phyloP scores from a whole-genome alignment of 1,139 yeast species.

The Geotrichum carabidarum region DNA sequence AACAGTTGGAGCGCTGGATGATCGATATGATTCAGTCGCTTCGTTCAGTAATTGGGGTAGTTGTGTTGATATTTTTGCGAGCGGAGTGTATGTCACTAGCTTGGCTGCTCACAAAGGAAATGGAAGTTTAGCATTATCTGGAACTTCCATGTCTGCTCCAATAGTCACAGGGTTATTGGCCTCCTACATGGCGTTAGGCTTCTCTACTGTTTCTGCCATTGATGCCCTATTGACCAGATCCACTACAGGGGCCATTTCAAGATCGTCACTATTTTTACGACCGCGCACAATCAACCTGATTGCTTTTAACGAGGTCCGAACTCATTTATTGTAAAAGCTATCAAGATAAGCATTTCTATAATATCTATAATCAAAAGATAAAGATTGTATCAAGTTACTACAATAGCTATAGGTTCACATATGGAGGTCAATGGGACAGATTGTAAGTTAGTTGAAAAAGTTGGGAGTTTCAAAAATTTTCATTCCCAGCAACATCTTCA shows the following conservation, averaged over 20 bases:
- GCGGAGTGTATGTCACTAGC: constrained; percentile 60
- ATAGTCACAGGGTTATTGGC: constrained; percentile 71
- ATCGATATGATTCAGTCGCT: constrained; percentile 62
- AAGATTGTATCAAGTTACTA: background rate
- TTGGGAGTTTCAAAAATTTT: constrained; percentile 5
- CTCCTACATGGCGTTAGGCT: constrained; percentile 56
- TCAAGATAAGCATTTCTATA: background rate
- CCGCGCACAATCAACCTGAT: constrained; percentile 48
- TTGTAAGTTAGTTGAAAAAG: background rate
- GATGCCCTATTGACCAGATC: constrained; percentile 29
- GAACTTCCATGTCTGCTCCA: constrained; percentile 93
- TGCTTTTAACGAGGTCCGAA: constrained; percentile 28
- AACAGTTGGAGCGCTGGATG: constrained; percentile 89
- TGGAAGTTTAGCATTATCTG: constrained; percentile 49
- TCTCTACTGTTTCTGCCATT: constrained; percentile 32
- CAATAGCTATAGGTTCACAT: background rate
- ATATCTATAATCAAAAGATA: background rate
- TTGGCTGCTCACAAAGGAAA: constrained; percentile 25
- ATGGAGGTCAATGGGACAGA: background rate
- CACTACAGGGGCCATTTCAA: constrained; percentile 37
- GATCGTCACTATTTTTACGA: constrained; percentile 37
- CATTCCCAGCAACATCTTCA: background rate
- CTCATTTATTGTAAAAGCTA: background rate
- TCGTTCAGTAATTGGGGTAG: constrained; percentile 82
- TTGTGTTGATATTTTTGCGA: constrained; percentile 81